These are phyloP conservation scores for Komagataea norvegica DNA, from an alignment of 1,139 yeast species.

Conservation along the genomic window DNA sequence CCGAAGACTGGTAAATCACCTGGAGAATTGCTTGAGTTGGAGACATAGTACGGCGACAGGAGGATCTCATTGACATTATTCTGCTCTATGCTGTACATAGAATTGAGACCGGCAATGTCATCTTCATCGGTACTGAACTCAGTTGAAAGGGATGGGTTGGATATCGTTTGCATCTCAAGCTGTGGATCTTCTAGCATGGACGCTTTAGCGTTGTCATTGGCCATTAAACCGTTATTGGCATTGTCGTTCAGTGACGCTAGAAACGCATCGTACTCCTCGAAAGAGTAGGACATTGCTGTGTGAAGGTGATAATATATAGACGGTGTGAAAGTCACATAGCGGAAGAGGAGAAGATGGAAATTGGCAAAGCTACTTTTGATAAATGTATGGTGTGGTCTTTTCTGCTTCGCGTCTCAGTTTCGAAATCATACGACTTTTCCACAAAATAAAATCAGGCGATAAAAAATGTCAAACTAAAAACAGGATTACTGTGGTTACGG, in stretches of 20 bases:
- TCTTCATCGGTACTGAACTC: conserved; percentile 18
- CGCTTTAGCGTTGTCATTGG: conserved; percentile 2
- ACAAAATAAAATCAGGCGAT: conserved; percentile 3
- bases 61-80: conserved; percentile 2
- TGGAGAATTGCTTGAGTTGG: conserved; percentile 22
- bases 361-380: conserved; percentile 4
- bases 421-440: conserved; percentile 17
- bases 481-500: too few relatives aligned
- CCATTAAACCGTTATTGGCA: conserved; percentile 1
- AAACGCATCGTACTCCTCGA: conserved; percentile 29
- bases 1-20: conserved; percentile 14
- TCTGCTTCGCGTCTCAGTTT: neutral
- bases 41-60: conserved; percentile 22
- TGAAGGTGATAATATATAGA: neutral
- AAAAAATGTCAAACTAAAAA: too few relatives aligned
- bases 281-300: conserved; percentile 22
- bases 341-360: neutral
- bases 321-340: neutral
- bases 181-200: conserved; percentile 5
- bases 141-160: conserved; percentile 21
- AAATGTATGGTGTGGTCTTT: neutral
- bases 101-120: conserved; percentile 9
- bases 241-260: conserved; percentile 23
- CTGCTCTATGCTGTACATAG: conserved; percentile 1
- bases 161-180: conserved; percentile 12